Evolutionary conservation across 345 rosid genomes (phyloP).

Genomic region (Schrenkiella parvula): DNA sequence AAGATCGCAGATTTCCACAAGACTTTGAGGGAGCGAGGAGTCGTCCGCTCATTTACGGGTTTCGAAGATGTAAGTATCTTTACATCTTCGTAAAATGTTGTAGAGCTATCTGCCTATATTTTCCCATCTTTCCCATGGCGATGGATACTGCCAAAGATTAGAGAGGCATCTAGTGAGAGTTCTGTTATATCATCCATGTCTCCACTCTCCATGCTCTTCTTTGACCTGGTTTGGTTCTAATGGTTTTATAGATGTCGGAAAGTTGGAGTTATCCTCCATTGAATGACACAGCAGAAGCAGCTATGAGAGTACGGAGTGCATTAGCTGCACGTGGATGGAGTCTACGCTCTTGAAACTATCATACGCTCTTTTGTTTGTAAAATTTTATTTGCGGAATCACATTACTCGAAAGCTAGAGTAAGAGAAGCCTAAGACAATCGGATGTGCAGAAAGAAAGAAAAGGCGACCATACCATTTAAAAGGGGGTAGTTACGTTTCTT

Average conservation of each 20-base stretch:
- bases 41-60: slow-evolving; percentile 76
- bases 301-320: slow-evolving; percentile 55
- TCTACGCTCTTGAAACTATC: slow-evolving; percentile 44
- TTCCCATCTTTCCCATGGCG: background rate
- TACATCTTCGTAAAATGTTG: background rate
- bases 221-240: slow-evolving; percentile 2
- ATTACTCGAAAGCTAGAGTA: slow-evolving; percentile 1
- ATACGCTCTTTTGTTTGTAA: slow-evolving; percentile 9
- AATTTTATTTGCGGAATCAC: slow-evolving; percentile 7
- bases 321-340: slow-evolving; percentile 87
- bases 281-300: slow-evolving; percentile 88
- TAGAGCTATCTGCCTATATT: background rate
- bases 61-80: slow-evolving; percentile 81
- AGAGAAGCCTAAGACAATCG: slow-evolving; percentile 9
- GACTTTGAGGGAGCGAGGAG: slow-evolving; percentile 78
- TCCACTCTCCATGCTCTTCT: background rate
- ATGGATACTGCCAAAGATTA: background rate
- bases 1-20: slow-evolving; percentile 81
- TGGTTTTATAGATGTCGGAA: slow-evolving; percentile 62
- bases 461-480: background rate
- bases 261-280: slow-evolving; percentile 97
- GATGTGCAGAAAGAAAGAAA: slow-evolving; percentile 29
- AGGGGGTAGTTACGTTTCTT: background rate
- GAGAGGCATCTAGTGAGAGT: background rate
- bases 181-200: background rate